Evolutionary conservation across 129 eudicot genomes (phyloP).

Genomic region (Dittrichia graveolens): DNA sequence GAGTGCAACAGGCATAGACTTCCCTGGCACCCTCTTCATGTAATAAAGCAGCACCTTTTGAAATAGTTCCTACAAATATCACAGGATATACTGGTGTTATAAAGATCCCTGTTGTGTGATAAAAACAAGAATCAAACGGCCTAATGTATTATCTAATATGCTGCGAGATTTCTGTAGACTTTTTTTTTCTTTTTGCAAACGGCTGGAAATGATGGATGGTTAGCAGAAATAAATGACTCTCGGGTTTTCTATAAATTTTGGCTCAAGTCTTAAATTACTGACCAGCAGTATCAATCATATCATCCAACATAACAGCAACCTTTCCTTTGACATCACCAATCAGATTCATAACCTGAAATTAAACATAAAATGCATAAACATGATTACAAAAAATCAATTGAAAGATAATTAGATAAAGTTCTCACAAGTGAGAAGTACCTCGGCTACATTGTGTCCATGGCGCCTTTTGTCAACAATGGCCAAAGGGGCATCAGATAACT

Average conservation of each 20-base stretch:
- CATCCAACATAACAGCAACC: constrained; percentile 89
- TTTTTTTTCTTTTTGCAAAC: neutral
- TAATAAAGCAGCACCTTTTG: constrained; percentile 78
- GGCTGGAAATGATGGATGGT: neutral
- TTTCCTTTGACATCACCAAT: constrained; percentile 95
- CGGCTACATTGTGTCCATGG: constrained; percentile 86
- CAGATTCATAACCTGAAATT: constrained; percentile 81
- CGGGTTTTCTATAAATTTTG: neutral
- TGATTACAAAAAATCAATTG: constrained; percentile 7
- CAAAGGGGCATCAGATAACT: constrained; percentile 86
- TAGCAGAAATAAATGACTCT: neutral
- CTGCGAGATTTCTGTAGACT: neutral
- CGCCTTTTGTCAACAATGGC: constrained; percentile 96
- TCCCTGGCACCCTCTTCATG: constrained; percentile 86
- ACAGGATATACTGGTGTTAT: constrained; percentile 2
- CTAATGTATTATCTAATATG: neutral
- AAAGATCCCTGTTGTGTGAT: neutral
- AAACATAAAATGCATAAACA: constrained; percentile 2
- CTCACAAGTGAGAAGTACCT: constrained; percentile 43
- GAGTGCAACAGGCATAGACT: constrained; percentile 89
- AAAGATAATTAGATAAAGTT: neutral
- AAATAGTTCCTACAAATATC: constrained; percentile 61
- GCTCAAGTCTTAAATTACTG: constrained; percentile 25
- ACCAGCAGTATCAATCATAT: constrained; percentile 96
- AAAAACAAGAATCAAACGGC: neutral